Evolutionary conservation across 2,329 filamentous ascomycete genomes (phyloP), one percentile per base, ranked within the genome.

Genomic region (Domatiomyces globalis): DNA sequence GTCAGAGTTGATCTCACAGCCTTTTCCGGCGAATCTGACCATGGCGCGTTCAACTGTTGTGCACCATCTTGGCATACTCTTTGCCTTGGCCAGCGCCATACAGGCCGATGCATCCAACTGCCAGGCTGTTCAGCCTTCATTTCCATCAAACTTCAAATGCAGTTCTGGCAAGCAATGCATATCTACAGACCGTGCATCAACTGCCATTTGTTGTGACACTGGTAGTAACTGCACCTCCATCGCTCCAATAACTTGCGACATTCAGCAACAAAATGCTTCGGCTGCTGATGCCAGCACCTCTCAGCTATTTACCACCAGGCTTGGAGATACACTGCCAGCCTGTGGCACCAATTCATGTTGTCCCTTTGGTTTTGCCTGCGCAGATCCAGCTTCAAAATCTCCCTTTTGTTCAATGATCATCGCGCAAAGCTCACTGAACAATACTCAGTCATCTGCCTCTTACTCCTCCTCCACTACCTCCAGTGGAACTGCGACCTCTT

Each of bases 331-430:
- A 29, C 61, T 73, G n/a, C 63, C 66, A 12, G 65, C 62, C 46
- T 74, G 72, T 50, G 71, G 55, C 22, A 58, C 60, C 18, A 39
- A 39, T 15, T 58, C 51, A 2, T 74, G 72, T 55, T 74, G 72
- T 60, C 71, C 72, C 6, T 69, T 71, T 48, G 72, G 72, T 48
- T 74, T 71, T 53, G 62, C 57, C n/a, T 74, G 72, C 53, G 57
- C 64, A 19, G n/a, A 39, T 25, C 22, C 49, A 9, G 20, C 42
- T 4, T 45, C 45, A 42, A 43, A 46, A 33, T 44, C 46, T n/a
- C 45, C 52, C 25, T 46, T 55, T 17, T 58, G 56, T 39, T 39
- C 33, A 2, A 39, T 39, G 33, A 15, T 15, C 15, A 45, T 45
- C 17, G 10, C 25, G 15, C 33, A 39, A 15, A 39, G 33, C 33